Conservation (phyloP, 192 early-diverging fungal species). For the Diversispora epigaea region DNA sequence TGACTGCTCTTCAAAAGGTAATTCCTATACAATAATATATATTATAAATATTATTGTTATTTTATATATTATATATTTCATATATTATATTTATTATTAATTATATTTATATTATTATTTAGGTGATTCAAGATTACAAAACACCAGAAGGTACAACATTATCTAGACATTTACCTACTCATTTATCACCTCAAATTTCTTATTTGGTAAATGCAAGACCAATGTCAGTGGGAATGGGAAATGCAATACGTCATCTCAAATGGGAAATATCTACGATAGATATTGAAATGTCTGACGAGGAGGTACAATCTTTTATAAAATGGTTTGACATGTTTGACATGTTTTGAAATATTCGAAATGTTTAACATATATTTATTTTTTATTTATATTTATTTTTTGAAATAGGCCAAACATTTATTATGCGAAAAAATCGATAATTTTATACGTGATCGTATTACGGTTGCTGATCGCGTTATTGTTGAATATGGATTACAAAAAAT, state of each 20-base stretch:
- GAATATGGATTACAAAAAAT: slow-evolving; percentile 84
- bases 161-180: slow-evolving; percentile 73
- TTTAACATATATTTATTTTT: no score
- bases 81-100: no score
- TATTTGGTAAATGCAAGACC: slow-evolving; percentile 81
- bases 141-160: slow-evolving; percentile 82
- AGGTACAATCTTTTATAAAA: slow-evolving; percentile 53
- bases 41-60: neutral
- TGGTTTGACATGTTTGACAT: neutral
- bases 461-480: slow-evolving; percentile 78
- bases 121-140: slow-evolving; percentile 89
- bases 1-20: slow-evolving; percentile 82
- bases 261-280: slow-evolving; percentile 77
- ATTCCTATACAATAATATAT: neutral
- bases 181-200: slow-evolving; percentile 88
- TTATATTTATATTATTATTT: slow-evolving; percentile 21
- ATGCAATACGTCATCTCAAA: slow-evolving; percentile 87
- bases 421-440: slow-evolving; percentile 80
- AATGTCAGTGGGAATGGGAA: slow-evolving; percentile 92
- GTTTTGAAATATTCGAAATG: neutral
- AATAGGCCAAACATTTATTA: slow-evolving; percentile 68
- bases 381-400: no score
- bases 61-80: neutral
- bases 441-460: slow-evolving; percentile 86
- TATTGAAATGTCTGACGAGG: slow-evolving; percentile 78